phyloP scores from a whole-genome alignment of 2,329 filamentous ascomycete genomes.

The Aspergillus hortae region DNA sequence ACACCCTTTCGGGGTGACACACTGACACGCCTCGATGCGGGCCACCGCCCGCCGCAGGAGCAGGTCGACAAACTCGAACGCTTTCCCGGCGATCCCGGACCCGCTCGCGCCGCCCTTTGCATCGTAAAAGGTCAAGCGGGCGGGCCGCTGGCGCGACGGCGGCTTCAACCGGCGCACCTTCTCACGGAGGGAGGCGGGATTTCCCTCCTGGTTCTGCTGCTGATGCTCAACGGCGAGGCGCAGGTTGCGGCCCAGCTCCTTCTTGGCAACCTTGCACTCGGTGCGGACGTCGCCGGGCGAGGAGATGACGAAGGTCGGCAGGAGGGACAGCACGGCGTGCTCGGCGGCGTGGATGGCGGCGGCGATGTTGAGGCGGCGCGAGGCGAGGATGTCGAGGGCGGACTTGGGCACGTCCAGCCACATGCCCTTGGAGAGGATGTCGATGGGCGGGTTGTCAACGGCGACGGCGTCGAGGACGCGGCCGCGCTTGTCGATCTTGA shows the following conservation, averaged over 20 bases:
- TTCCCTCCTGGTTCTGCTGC: background rate
- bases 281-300: constrained; percentile 90
- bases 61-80: constrained; percentile 85
- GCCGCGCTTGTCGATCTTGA: constrained; percentile 85
- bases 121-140: constrained; percentile 89
- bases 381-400: constrained; percentile 74
- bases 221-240: constrained; percentile 18
- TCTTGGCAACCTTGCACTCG: constrained; percentile 84
- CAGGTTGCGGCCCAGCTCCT: constrained; percentile 72
- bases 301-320: constrained; percentile 87
- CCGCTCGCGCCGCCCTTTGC: constrained; percentile 83
- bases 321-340: constrained; percentile 79
- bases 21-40: constrained; percentile 72
- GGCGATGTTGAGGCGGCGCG: constrained; percentile 71
- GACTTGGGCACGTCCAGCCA: constrained; percentile 86
- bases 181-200: background rate
- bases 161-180: constrained; percentile 23
- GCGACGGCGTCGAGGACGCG: constrained; percentile 87
- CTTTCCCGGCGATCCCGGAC: constrained; percentile 83
- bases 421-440: constrained; percentile 81
- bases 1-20: constrained; percentile 66
- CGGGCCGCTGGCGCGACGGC: constrained; percentile 70
- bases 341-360: constrained; percentile 93
- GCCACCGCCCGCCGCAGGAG: constrained; percentile 72
- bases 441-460: constrained; percentile 88